Evolutionary conservation across 1,284 basidiomycete species (phyloP), one percentile per base, ranked within the genome.

Genomic region (Papiliotrema nemorosa): DNA sequence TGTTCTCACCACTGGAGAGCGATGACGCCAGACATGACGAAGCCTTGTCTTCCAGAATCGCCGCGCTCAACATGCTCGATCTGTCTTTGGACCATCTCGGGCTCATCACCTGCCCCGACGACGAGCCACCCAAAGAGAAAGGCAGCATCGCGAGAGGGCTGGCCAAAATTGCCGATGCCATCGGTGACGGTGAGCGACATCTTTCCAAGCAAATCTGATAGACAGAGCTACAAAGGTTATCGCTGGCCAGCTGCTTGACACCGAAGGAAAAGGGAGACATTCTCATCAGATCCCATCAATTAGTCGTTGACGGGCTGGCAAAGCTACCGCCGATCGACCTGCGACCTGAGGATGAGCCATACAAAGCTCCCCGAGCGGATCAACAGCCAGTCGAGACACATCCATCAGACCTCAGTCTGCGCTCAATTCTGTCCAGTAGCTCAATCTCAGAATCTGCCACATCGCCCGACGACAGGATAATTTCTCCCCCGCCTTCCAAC

Each of bases 21-120:
- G 87, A 90, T 54, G 90, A 96, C 65, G 78, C 82, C 0, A 84
- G 83, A 1, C 90, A 92, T 63, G 90, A 97, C 64, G 88, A 90
- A 62, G 86, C 89, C 0, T 77, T 97, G 3, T 83, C 90, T 0
- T 89, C 85, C 59, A 83, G 91, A 3, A 85, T 97, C 21, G 88
- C 89, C 10, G 92, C 90, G 0, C 78, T 97, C 38, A 92, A 93
- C 62, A 82, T 91, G 78, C 78, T 96, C 0, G 92, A 96, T 65
- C 77, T 97, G 0, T 81, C 83, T 2, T 77, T 97, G 18, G 84
- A 86, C 36, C 90, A 96, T 71, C 81, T 97, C 1, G 93, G 92
- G 5, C 80, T 97, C 4, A 73, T 77, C n/a, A 74, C 78, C 75
- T 87, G 66, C 73, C 85, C 66, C 1, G 62, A 55, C 9, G 56